Evolutionary conservation across 148 eudicot genomes (phyloP).

Genomic region (Suaeda aralocaspica): DNA sequence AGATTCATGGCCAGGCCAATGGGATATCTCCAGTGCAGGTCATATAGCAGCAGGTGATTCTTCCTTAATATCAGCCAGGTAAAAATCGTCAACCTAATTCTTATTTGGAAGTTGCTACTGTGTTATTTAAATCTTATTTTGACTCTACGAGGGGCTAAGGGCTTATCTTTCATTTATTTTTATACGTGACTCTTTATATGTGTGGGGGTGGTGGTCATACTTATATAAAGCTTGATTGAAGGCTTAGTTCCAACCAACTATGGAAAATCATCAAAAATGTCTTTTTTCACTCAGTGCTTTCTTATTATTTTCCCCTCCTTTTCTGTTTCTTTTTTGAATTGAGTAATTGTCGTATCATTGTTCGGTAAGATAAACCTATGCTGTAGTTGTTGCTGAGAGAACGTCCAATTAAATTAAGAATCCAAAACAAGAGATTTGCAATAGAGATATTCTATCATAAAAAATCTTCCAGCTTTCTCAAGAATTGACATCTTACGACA

Average conservation of each 20-base stretch:
- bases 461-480: too few relatives aligned
- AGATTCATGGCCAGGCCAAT: conserved; percentile 88
- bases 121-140: background rate
- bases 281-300: too few relatives aligned
- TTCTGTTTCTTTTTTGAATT: too few relatives aligned
- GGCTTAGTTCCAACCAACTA: background rate
- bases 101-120: background rate
- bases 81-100: conserved; percentile 5
- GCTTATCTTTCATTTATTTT: too few relatives aligned
- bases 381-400: too few relatives aligned
- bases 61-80: conserved; percentile 87
- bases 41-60: conserved; percentile 95
- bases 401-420: too few relatives aligned
- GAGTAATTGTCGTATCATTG: too few relatives aligned
- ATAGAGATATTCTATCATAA: too few relatives aligned
- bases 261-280: background rate
- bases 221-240: background rate
- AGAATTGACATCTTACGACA: too few relatives aligned
- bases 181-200: background rate
- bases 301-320: too few relatives aligned
- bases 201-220: background rate
- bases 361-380: too few relatives aligned
- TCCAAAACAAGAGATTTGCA: too few relatives aligned
- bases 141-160: background rate
- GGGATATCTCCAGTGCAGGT: conserved; percentile 99